Conservation (phyloP, 179 eudicot genomes). For the Carnegiea gigantea region DNA sequence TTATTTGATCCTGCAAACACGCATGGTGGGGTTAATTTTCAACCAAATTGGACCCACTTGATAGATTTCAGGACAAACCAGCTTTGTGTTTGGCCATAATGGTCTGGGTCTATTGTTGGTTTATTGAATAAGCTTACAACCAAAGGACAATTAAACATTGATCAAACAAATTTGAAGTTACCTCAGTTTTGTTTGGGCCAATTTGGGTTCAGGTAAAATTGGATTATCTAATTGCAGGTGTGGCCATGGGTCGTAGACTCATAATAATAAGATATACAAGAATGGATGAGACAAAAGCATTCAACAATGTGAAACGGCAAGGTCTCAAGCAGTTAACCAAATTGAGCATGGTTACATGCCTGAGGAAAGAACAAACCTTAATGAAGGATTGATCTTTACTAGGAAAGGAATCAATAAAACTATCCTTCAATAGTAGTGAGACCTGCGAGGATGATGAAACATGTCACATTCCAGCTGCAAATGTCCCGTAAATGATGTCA, state of each 20-base stretch:
- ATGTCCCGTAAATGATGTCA: not conserved
- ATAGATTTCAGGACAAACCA: not conserved
- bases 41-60: not conserved
- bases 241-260: not conserved
- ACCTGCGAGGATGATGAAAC: slow-evolving; percentile 48
- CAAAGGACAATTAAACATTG: not conserved
- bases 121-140: not conserved
- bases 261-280: too few relatives aligned
- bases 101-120: not conserved
- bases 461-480: not conserved
- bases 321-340: not conserved
- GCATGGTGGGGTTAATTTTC: not conserved
- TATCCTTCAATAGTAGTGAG: slow-evolving; percentile 86
- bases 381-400: slow-evolving; percentile 70
- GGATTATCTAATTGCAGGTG: not conserved
- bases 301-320: not conserved
- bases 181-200: not conserved
- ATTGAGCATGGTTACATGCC: not conserved
- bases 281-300: not conserved
- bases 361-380: slow-evolving; percentile 48
- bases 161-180: not conserved
- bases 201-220: not conserved
- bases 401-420: slow-evolving; percentile 85
- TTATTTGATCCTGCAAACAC: not conserved
- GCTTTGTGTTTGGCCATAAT: too few relatives aligned